Conservation (phyloP, 306 rosid species). For the Prunus padus region DNA sequence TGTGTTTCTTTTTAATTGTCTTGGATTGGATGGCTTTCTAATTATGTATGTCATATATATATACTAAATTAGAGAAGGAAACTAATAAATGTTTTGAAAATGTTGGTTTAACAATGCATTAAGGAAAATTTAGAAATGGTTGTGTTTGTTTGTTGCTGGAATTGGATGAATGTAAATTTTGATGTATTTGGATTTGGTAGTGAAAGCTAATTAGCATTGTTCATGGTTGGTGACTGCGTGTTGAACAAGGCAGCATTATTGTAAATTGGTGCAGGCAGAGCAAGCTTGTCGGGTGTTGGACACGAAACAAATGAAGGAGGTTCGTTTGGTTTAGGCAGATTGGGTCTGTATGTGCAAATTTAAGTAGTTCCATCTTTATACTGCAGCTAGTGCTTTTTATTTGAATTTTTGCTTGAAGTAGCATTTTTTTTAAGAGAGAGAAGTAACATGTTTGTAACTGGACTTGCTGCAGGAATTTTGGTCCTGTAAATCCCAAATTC, state of each 20-base stretch:
- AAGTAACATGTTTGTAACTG: background rate
- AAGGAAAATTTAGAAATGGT: background rate
- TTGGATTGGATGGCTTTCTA: background rate
- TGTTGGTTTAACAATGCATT: background rate
- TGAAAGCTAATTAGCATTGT: background rate
- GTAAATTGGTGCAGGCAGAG: background rate
- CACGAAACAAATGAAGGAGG: background rate
- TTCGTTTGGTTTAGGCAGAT: background rate
- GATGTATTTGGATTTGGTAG: background rate
- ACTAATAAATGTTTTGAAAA: background rate
- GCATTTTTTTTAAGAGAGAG: background rate
- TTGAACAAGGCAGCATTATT: background rate
- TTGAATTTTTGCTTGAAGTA: too few species aligned
- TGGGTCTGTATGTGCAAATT: background rate
- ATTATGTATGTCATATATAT: background rate
- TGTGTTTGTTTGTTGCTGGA: background rate
- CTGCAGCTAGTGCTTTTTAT: background rate
- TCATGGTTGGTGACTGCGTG: background rate
- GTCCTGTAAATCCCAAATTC: background rate
- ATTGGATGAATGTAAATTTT: background rate
- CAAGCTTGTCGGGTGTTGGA: too few species aligned
- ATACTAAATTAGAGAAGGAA: background rate
- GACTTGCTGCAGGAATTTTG: background rate
- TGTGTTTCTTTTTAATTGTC: too few species aligned
- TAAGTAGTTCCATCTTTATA: background rate